A percentile compares a stretch with the other conserved stretches of the same genome.
Conservation (phyloP, 495 filamentous ascomycete genomes). For the Aspergillus heteromorphus region DNA sequence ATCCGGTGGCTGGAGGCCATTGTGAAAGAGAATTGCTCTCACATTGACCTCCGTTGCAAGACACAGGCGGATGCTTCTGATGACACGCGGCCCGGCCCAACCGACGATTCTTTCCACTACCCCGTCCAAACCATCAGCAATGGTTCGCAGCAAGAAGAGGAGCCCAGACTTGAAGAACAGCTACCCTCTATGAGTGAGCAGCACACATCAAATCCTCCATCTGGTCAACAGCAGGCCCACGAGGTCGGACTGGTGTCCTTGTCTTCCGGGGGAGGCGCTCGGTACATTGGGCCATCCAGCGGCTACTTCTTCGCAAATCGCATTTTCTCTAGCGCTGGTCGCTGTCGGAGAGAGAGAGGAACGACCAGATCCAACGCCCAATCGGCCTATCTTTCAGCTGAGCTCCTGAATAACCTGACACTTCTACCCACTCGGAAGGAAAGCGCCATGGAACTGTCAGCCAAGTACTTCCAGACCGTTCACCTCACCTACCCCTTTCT, state of each 20-base stretch:
- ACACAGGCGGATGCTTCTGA: constrained; percentile 5
- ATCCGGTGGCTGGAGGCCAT: constrained; percentile 41
- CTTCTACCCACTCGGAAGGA: constrained; percentile 30
- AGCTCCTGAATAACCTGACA: constrained; percentile 33
- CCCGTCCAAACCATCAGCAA: background rate
- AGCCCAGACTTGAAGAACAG: background rate
- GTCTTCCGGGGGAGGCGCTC: constrained; percentile 27
- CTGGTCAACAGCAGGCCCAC: constrained; percentile 22
- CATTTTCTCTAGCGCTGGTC: constrained; percentile 33
- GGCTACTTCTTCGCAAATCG: constrained; percentile 40
- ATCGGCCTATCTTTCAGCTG: constrained; percentile 19
- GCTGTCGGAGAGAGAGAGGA: constrained; percentile 9
- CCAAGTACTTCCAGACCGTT: constrained; percentile 36
- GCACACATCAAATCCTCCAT: background rate
- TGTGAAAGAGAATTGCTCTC: constrained; percentile 26
- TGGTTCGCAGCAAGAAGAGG: background rate
- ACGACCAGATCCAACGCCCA: background rate
- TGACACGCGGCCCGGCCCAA: background rate
- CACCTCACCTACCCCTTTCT: constrained; percentile 42
- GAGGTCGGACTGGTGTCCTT: constrained; percentile 37
- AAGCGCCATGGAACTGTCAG: constrained; percentile 30
- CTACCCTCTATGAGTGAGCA: background rate
- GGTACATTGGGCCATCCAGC: constrained; percentile 39
- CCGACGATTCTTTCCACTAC: background rate
- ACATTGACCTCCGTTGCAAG: constrained; percentile 24